Conservation (phyloP, 2,329 filamentous ascomycete species). For the Claviceps arundinis region DNA sequence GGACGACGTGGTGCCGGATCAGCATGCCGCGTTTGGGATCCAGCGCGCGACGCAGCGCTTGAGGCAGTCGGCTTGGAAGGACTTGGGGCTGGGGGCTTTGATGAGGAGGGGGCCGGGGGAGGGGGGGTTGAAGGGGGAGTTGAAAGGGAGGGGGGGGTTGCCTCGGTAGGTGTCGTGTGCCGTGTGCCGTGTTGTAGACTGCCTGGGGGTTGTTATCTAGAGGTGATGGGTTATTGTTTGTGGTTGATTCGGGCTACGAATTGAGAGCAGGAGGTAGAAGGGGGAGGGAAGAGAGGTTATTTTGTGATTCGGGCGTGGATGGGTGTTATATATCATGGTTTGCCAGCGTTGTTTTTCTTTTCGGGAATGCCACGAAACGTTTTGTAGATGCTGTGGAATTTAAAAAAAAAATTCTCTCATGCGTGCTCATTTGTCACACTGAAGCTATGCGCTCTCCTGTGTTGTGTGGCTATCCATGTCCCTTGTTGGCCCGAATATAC, state of each 20-base stretch:
- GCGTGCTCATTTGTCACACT: neutral
- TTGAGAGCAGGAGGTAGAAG: neutral
- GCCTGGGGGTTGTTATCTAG: too few relatives aligned
- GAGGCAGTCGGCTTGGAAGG: conserved; percentile 64
- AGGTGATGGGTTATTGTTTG: neutral
- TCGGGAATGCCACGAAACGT: too few relatives aligned
- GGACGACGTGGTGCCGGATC: conserved; percentile 77
- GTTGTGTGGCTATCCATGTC: neutral
- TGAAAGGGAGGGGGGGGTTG: neutral
- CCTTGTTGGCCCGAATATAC: neutral
- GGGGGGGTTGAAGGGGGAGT: conserved; percentile 6
- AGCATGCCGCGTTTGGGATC: conserved; percentile 80
- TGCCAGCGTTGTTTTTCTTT: neutral
- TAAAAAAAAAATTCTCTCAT: neutral
- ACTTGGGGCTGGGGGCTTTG: conserved; percentile 58
- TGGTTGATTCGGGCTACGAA: neutral
- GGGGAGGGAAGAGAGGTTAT: neutral
- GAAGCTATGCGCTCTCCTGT: neutral
- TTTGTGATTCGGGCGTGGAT: neutral
- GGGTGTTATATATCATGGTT: too few relatives aligned
- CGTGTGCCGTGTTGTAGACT: neutral
- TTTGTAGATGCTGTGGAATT: too few relatives aligned
- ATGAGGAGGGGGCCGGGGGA: conserved; percentile 47
- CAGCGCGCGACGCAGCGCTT: conserved; percentile 62
- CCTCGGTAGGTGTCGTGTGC: neutral